phyloP scores from a whole-genome alignment of 306 rosid species.

The Ormosia emarginata region DNA sequence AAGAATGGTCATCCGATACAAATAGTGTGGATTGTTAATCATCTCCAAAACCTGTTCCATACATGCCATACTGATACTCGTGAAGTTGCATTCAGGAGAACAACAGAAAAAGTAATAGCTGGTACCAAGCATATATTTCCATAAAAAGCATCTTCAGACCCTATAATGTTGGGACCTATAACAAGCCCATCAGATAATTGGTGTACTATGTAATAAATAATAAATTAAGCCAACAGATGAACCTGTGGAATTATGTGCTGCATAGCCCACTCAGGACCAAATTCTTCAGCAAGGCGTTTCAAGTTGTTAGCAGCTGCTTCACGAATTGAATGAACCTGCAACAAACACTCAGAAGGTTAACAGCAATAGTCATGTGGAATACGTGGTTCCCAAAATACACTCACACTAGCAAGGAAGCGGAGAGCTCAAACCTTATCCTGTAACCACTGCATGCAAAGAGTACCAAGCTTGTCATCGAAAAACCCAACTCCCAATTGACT shows the following conservation, averaged over 20 bases:
- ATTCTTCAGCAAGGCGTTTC: slow-evolving; percentile 98
- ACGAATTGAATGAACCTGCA: slow-evolving; percentile 88
- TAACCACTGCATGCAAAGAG: slow-evolving; percentile 99
- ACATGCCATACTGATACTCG: slow-evolving; percentile 1
- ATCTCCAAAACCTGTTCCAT: slow-evolving; percentile 78
- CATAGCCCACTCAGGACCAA: slow-evolving; percentile 99
- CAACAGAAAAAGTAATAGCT: background rate
- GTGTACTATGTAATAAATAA: background rate
- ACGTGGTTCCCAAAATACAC: background rate
- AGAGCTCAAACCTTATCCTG: slow-evolving; percentile 80
- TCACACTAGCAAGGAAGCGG: background rate
- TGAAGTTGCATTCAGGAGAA: background rate
- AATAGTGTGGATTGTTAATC: slow-evolving; percentile 81
- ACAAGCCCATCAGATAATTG: background rate
- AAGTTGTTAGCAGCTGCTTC: slow-evolving; percentile 97
- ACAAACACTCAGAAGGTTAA: background rate
- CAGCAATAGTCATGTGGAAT: slow-evolving; percentile 9
- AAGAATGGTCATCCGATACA: slow-evolving; percentile 96
- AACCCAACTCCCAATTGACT: slow-evolving; percentile 96
- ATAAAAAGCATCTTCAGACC: slow-evolving; percentile 4
- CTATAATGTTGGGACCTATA: background rate
- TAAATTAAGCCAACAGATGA: slow-evolving; percentile 22
- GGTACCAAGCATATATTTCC: slow-evolving; percentile 6
- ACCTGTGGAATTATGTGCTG: slow-evolving; percentile 97
- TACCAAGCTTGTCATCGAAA: slow-evolving; percentile 94